These are phyloP conservation scores for Saitoella complicata DNA, from an alignment of 805 yeast genomes.

Conservation along the genomic window DNA sequence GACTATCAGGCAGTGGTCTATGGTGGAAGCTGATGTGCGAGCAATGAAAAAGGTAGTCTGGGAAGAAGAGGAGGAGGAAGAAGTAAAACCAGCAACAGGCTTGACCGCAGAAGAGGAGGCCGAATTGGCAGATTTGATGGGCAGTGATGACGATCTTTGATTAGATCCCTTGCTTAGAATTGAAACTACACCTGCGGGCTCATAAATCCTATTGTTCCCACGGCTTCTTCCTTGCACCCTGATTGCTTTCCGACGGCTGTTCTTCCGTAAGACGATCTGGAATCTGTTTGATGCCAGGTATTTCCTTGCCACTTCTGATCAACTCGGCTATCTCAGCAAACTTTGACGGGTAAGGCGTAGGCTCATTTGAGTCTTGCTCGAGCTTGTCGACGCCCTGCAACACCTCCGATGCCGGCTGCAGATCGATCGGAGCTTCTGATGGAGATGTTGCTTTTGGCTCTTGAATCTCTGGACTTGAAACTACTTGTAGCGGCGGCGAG, in stretches of 20 bases:
- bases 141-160: neutral
- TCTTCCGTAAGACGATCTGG: neutral
- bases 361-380: no score
- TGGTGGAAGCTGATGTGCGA: neutral
- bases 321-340: no score
- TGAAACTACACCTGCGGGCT: neutral
- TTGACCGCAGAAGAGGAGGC: neutral
- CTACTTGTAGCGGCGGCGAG: no score
- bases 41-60: neutral
- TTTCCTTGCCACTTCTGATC: neutral
- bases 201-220: neutral
- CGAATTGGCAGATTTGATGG: neutral
- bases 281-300: neutral
- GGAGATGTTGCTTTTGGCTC: no score
- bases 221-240: neutral
- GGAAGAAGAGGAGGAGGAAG: neutral
- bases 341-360: no score
- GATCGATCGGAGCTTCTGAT: no score
- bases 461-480: no score
- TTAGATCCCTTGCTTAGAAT: neutral
- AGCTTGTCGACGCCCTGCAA: no score
- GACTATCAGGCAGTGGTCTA: neutral
- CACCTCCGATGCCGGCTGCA: no score
- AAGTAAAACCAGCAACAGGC: neutral
- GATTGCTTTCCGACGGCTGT: neutral